Evolutionary conservation across 2,329 filamentous ascomycete genomes (phyloP), one percentile per base, ranked within the genome.

Genomic region (Colletotrichum musae): DNA sequence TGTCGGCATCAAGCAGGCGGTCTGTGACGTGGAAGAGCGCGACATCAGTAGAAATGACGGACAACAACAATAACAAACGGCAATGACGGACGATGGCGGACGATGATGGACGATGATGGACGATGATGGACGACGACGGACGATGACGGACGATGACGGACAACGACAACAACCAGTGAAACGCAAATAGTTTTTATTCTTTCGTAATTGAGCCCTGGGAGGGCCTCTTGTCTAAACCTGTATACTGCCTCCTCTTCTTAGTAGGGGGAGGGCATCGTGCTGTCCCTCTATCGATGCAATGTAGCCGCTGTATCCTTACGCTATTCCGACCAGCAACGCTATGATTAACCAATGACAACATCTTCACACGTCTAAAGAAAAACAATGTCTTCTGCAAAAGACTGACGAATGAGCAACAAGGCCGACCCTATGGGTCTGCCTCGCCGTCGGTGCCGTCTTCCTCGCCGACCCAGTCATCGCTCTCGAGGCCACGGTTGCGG

Each of bases 401-500:
- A 43, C n/a, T 32, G 12, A 4, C n/a, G 12, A 18, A 16, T 2
- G 5, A 18, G 15, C 5, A 9, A 41, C 58, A 21, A 4, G 12
- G 18, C 18, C 18, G 18, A 24, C 16, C 59, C 26, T n/a, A 72
- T 51, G 69, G 54, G 12, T 74, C 74, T 12, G 39, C 56, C 15
- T 71, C 72, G 18, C 74, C 73, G 21, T 73, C 73, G 0, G 78
- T 74, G 2, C 78, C 71, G 43, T 79, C 76, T 0, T 78, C 77
- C 4, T 80, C 77, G 21, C 82, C 82, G 4, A 76, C 70, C 80
- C 82, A 87, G 58, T 90, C 89, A 4, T 84, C 88, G 70, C 89
- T 91, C 76, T 92, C 89, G 0, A 92, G 80, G 0, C 84, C 85
- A 2, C 81, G 80, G 2, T 92, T 91, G 13, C 89, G 86, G 71